Evolutionary conservation across 1,139 yeast species (phyloP).

Genomic region (Ogataea hybrid): DNA sequence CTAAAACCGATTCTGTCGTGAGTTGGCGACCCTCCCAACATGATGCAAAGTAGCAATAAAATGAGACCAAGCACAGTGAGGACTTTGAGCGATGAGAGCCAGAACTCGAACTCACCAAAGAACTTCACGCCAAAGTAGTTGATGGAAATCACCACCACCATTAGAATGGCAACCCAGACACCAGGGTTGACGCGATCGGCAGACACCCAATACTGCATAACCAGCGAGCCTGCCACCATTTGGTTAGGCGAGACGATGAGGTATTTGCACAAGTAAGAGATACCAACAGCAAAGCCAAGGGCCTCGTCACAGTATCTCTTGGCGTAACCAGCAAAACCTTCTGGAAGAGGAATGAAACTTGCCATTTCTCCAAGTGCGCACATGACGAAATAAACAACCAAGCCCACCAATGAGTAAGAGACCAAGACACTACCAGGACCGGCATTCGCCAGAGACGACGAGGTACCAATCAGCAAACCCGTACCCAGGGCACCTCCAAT

Average conservation of each 20-base stretch:
- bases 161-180: conserved; percentile 56
- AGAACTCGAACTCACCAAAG: conserved; percentile 70
- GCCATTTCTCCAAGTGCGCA: conserved; percentile 77
- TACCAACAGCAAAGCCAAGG: conserved; percentile 74
- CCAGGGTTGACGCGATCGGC: conserved; percentile 51
- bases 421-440: conserved; percentile 73
- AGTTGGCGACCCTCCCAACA: conserved; percentile 58
- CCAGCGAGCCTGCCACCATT: conserved; percentile 54
- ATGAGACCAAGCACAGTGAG: conserved; percentile 56
- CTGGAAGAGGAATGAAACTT: conserved; percentile 66
- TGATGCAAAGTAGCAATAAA: conserved; percentile 43
- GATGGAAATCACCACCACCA: conserved; percentile 39
- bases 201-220: conserved; percentile 60
- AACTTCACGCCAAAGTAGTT: conserved; percentile 42
- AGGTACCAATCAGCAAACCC: conserved; percentile 70
- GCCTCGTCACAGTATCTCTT: conserved; percentile 68
- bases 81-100: conserved; percentile 61
- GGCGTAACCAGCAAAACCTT: conserved; percentile 72
- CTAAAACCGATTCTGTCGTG: no score
- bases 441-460: conserved; percentile 57
- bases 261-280: conserved; percentile 58
- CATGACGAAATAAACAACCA: conserved; percentile 67
- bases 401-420: conserved; percentile 61
- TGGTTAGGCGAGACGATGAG: conserved; percentile 70
- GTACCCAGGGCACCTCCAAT: conserved; percentile 59